Conservation (phyloP, 108 stramenopile species). For the Seminavis robusta region DNA sequence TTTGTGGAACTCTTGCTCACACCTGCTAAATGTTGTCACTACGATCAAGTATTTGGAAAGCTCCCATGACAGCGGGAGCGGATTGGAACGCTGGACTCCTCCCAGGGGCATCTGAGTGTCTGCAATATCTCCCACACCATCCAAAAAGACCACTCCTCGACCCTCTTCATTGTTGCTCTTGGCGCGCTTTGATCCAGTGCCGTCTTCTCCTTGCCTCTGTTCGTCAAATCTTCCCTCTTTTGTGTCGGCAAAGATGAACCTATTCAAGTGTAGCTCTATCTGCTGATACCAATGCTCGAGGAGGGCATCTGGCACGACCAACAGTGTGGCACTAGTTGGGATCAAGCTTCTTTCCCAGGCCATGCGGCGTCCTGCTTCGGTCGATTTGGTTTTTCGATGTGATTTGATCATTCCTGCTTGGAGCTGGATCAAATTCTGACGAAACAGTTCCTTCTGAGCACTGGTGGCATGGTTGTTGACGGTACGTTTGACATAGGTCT, state of each 20-base stretch:
- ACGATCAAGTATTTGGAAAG: slow-evolving; percentile 40
- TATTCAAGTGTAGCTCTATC: slow-evolving; percentile 46
- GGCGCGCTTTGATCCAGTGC: neutral
- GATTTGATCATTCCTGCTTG: slow-evolving; percentile 46
- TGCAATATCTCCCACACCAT: slow-evolving; percentile 48
- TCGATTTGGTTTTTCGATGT: slow-evolving; percentile 28
- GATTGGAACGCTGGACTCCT: slow-evolving; percentile 6
- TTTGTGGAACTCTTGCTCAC: slow-evolving; percentile 17
- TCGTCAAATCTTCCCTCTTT: neutral
- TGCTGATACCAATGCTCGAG: slow-evolving; percentile 79
- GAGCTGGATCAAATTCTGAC: slow-evolving; percentile 27
- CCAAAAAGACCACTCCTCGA: slow-evolving; percentile 45
- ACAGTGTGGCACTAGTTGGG: slow-evolving; percentile 54
- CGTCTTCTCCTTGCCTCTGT: neutral
- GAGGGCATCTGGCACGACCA: slow-evolving; percentile 73
- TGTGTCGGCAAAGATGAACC: slow-evolving; percentile 34
- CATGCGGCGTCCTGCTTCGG: slow-evolving; percentile 24
- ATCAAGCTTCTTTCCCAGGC: slow-evolving; percentile 46
- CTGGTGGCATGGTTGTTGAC: neutral
- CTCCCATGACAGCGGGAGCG: slow-evolving; percentile 19
- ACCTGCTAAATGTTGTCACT: slow-evolving; percentile 43
- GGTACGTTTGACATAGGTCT: slow-evolving; percentile 19
- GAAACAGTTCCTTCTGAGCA: slow-evolving; percentile 27
- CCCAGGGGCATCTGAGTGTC: slow-evolving; percentile 35
- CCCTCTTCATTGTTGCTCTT: neutral